phyloP scores from a whole-genome alignment of 2,329 filamentous ascomycete species.

The Sporothrix globosa region DNA sequence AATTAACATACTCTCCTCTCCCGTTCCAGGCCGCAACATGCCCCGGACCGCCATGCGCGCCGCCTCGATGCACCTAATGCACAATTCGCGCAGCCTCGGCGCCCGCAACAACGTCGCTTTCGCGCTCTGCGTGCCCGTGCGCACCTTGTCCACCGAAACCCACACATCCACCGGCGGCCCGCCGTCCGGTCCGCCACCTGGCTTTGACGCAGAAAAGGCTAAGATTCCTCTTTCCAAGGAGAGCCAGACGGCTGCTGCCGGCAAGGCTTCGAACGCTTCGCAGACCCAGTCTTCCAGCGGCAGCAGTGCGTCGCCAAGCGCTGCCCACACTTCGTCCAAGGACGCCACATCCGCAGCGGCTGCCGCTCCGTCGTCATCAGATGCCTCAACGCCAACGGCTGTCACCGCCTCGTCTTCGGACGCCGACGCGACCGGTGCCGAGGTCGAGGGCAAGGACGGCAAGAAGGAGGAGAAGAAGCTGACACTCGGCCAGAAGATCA shows the following conservation, averaged over 20 bases:
- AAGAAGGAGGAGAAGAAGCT: slow-evolving; percentile 80
- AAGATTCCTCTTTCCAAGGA: slow-evolving; percentile 78
- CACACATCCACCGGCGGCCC: slow-evolving; percentile 53
- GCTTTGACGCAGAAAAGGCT: slow-evolving; percentile 87
- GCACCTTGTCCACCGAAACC: slow-evolving; percentile 62
- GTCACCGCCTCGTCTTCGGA: slow-evolving; percentile 26
- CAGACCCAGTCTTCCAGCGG: slow-evolving; percentile 39
- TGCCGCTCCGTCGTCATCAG: slow-evolving; percentile 16
- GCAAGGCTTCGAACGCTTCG: slow-evolving; percentile 37
- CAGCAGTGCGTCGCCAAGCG: slow-evolving; percentile 10
- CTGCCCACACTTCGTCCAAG: slow-evolving; percentile 7
- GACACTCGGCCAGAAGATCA: slow-evolving; percentile 88
- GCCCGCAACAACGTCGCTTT: slow-evolving; percentile 54
- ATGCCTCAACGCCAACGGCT: slow-evolving; percentile 5
- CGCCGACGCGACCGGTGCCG: slow-evolving; percentile 41
- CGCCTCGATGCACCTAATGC: slow-evolving; percentile 52
- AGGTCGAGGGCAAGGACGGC: slow-evolving; percentile 60
- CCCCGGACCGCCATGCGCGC: slow-evolving; percentile 52
- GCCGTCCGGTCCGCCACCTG: slow-evolving; percentile 74
- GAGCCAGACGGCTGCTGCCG: slow-evolving; percentile 41
- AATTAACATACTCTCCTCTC: slow-evolving; percentile 34
- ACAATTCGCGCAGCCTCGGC: slow-evolving; percentile 52
- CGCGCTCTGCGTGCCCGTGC: slow-evolving; percentile 60
- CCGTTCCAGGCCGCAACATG: slow-evolving; percentile 49
- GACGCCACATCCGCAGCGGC: slow-evolving; percentile 1